Base-by-base conservation (phyloP, 495 filamentous ascomycete genomes). In the Durotheca rogersii region DNA sequence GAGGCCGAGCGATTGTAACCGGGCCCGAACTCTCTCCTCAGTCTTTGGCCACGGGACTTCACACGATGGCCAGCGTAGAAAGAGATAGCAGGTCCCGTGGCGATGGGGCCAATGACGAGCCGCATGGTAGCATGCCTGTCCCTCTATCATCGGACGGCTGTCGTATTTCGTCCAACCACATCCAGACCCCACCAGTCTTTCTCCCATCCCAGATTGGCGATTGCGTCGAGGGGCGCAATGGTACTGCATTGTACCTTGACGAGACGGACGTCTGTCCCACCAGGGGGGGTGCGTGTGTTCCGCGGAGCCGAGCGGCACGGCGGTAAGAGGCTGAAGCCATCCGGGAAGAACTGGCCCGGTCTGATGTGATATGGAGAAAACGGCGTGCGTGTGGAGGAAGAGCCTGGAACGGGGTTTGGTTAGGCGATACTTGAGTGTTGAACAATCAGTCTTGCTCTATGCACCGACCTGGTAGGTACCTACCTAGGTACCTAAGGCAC, bases 131-230 rank as follows among this genome's bases (percentile, higher is more conserved):
- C 49, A 44, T 9, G 44, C 51, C 19, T 53, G 51, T 38, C 46
- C 53, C 53, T 43, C 42, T 58, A 58, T 53, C 49, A 53, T 49
- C 42, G 52, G 51, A 45, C 15, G 27, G 6, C 27, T n/a, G 12
- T 66, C 71, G 70, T 74, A 74, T 72, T 60, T 41, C 40, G 60
- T 69, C 72, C 72, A 74, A 74, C 68, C 70, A 72, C 64, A 65
- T 45, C 33, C 32, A 50, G 41, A 47, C 34, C 19, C 41, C 39
- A 41, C 49, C 49, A 53, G 50, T 39, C n/a, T n/a, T n/a, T n/a
- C n/a, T n/a, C n/a, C 21, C 44, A 39, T 45, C 17, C 29, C 27
- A 35, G 21, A 31, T 21, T 42, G 34, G 1, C 25, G 39, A 42
- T 9, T 27, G 23, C 23, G 23, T 27, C 9, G 23, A 27, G 23